Base-by-base conservation (phyloP, 202 grass and related monocot genomes). In the Eragrostis tef region DNA sequence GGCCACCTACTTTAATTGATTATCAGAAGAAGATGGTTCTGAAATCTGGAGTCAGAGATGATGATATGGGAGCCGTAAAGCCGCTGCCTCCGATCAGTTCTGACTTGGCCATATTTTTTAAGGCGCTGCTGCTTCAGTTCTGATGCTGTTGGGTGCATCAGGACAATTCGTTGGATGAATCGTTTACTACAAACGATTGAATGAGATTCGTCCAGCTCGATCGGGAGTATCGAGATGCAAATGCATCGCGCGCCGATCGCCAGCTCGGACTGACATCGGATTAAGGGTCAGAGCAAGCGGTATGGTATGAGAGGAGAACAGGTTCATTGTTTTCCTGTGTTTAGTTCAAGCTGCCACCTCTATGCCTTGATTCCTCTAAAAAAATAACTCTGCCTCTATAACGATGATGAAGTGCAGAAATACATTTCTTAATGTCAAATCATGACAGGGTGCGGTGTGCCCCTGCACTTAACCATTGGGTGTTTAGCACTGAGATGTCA, bases 101-200 rank as follows among this genome's bases (percentile, higher is more conserved):
- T 83, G 79, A 83, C 74, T 66, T 78, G 13, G 58, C 2, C 11
- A n/a, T 25, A 9, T 87, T 45, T 58, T 87, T 46, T 34, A 8
- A 6, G 51, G 52, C 52, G 7, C 19, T 56, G 20, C 11, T 58
- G 20, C 51, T 39, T 39, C 34, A 39, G 34, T 39, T 39, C 5
- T 19, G 51, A 9, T 58, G 52, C 19, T 58, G 54, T 58, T 58
- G 54, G 41, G 19, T 64, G 58, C 47, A 46, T 16, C 39, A 36
- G n/a, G 10, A 44, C 29, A 29, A 5, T 20, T n/a, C 50, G 34
- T 78, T 25, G 57, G 64, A 56, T 60, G 45, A 65, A 67, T 49
- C 77, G 77, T 79, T 79, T 79, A 53, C 77, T 20, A 14, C 47
- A 10, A 2, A 43, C 54, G 54, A 58, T 58, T 58, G 29, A 31